Evolutionary conservation across 805 yeast species (phyloP).

Genomic region (Kuraishia ogatae): DNA sequence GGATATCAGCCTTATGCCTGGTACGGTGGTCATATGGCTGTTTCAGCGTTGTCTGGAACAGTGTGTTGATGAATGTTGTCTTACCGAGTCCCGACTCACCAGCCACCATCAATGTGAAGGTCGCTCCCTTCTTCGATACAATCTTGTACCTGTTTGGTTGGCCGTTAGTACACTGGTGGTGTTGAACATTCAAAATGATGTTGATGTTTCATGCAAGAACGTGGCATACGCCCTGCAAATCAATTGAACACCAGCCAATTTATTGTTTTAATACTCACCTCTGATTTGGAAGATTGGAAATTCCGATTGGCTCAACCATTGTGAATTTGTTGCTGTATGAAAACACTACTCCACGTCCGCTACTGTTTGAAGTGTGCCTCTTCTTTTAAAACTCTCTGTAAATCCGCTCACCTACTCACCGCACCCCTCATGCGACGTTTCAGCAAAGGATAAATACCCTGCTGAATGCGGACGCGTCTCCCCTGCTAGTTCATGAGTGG

Average conservation of each 20-base stretch:
- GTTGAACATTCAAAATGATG: slow-evolving; percentile 3
- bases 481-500: neutral
- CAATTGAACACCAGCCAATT: no score
- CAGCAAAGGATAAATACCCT: neutral
- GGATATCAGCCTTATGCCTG: slow-evolving; percentile 50
- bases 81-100: slow-evolving; percentile 93
- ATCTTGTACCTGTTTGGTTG: slow-evolving; percentile 46
- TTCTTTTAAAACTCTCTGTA: no score
- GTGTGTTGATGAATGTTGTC: slow-evolving; percentile 82
- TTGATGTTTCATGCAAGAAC: neutral
- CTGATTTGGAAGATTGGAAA: slow-evolving; percentile 68
- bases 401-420: no score
- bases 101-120: slow-evolving; percentile 74
- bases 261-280: slow-evolving; percentile 38
- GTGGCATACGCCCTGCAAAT: neutral
- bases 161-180: slow-evolving; percentile 2
- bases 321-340: neutral
- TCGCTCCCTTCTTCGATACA: slow-evolving; percentile 66
- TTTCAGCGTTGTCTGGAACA: slow-evolving; percentile 69
- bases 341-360: neutral
- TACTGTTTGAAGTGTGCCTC: neutral
- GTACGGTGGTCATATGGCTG: slow-evolving; percentile 46
- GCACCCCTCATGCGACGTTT: neutral
- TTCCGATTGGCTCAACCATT: slow-evolving; percentile 50
- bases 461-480: neutral